phyloP scores from a whole-genome alignment of 768 basidiomycete genomes.

The Naganishia vaughanmartiniae region DNA sequence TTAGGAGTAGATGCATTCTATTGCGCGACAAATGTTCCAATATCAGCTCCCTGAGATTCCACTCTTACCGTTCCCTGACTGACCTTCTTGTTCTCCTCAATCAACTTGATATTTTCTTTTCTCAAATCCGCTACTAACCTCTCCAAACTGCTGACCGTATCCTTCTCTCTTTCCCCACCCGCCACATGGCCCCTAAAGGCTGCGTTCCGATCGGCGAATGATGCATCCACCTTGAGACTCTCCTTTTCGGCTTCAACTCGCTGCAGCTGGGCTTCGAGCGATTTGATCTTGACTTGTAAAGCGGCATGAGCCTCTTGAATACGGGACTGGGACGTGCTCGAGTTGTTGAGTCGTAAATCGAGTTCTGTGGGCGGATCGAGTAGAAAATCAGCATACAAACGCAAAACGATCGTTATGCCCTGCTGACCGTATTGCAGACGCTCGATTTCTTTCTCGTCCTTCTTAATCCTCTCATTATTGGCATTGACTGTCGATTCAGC shows the following conservation, averaged over 20 bases:
- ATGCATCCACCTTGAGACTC: conserved; percentile 32
- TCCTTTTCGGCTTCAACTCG: conserved; percentile 38
- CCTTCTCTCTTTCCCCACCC: conserved; percentile 33
- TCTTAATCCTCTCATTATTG: conserved; percentile 38
- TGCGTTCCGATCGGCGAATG: conserved; percentile 25
- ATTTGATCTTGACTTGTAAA: conserved; percentile 36
- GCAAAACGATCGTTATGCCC: neutral
- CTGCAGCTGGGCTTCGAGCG: conserved; percentile 34
- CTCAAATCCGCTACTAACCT: conserved; percentile 35
- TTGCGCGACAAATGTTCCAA: neutral
- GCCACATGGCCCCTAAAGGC: neutral
- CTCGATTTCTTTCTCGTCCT: conserved; percentile 44
- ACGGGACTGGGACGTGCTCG: conserved; percentile 26
- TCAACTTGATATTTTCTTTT: conserved; percentile 38
- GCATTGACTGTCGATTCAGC: conserved; percentile 41
- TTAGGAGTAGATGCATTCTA: neutral
- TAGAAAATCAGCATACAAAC: neutral
- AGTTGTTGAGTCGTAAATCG: conserved; percentile 21
- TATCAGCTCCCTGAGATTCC: neutral
- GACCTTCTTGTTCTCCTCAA: conserved; percentile 29
- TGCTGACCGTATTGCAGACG: conserved; percentile 43
- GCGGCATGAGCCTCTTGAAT: conserved; percentile 30
- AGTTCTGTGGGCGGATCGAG: conserved; percentile 30
- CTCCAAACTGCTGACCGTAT: conserved; percentile 36
- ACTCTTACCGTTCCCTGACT: conserved; percentile 1